Conservation (phyloP, 2,329 filamentous ascomycete genomes). For the Coniochaeta sp. region DNA sequence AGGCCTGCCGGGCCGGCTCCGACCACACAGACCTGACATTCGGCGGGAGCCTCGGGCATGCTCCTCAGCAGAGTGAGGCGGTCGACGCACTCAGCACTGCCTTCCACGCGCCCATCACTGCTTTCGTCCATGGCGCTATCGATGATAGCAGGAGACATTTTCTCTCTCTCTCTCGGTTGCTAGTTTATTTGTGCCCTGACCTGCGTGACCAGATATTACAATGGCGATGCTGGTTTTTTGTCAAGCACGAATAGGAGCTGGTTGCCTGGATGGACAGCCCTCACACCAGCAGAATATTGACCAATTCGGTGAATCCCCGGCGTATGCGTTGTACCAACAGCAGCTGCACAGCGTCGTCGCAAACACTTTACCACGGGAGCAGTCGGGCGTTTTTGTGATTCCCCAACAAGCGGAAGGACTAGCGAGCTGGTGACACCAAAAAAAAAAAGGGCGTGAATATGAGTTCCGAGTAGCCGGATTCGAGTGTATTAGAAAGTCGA, state of each 20-base stretch:
- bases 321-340: background rate
- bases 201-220: background rate
- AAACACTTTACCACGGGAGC: background rate
- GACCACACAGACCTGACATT: conserved; percentile 35
- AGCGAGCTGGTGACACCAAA: background rate
- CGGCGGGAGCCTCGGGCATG: conserved; percentile 35
- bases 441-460: background rate
- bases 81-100: conserved; percentile 28
- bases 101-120: conserved; percentile 16
- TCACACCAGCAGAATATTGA: background rate
- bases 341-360: background rate
- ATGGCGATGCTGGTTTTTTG: background rate
- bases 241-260: background rate
- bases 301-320: background rate
- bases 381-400: background rate
- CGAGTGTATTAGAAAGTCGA: too few relatives aligned
- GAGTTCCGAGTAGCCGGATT: background rate
- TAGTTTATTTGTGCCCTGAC: background rate
- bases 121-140: conserved; percentile 23
- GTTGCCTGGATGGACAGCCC: background rate
- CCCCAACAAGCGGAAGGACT: background rate
- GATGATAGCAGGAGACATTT: conserved; percentile 28
- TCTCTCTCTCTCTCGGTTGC: background rate
- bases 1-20: conserved; percentile 49
- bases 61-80: conserved; percentile 40